Conservation (phyloP, 2,329 filamentous ascomycete genomes). For the Colletotrichum destructivum region DNA sequence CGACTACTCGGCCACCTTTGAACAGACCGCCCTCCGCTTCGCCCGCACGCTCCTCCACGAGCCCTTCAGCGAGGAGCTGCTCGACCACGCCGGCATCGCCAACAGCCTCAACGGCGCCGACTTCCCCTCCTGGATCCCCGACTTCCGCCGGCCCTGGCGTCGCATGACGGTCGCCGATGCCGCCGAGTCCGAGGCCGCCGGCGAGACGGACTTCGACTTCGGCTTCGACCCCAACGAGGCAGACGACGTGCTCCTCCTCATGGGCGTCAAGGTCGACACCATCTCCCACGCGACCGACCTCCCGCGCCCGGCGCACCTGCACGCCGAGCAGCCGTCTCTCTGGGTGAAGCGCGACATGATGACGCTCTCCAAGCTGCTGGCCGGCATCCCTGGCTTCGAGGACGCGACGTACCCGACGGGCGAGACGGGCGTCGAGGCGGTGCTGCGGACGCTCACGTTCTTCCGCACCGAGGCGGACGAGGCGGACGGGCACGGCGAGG, state of each 20-base stretch:
- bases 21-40: constrained; percentile 38
- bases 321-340: constrained; percentile 32
- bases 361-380: constrained; percentile 20
- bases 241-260: constrained; percentile 36
- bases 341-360: constrained; percentile 36
- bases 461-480: constrained; percentile 32
- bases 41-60: constrained; percentile 38
- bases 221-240: constrained; percentile 34
- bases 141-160: constrained; percentile 39
- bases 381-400: constrained; percentile 21
- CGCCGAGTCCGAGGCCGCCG: constrained; percentile 38
- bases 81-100: constrained; percentile 37
- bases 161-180: constrained; percentile 41
- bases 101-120: constrained; percentile 27
- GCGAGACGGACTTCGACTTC: constrained; percentile 40
- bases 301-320: constrained; percentile 34
- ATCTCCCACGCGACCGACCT: constrained; percentile 31
- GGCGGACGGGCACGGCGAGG: neutral
- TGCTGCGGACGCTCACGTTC: constrained; percentile 35
- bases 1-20: constrained; percentile 37
- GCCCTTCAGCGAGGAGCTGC: constrained; percentile 39
- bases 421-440: constrained; percentile 24
- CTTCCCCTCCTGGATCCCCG: constrained; percentile 40
- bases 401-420: constrained; percentile 22
- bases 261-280: constrained; percentile 35